Base-by-base conservation (phyloP, 495 filamentous ascomycete genomes). In the Aspergillus coremiiformis region DNA sequence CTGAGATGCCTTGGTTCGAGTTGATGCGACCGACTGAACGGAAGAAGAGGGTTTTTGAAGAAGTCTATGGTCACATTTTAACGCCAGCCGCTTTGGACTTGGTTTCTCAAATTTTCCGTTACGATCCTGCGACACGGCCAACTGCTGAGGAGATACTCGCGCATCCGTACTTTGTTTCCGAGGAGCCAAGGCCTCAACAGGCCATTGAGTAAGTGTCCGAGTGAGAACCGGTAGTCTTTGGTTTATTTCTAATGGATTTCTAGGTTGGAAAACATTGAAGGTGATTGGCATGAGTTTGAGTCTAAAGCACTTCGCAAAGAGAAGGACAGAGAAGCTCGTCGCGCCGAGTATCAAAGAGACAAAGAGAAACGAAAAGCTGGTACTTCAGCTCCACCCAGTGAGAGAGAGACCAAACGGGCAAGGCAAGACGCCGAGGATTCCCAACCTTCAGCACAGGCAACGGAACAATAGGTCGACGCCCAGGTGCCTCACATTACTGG, bases 241-340 rank as follows among this genome's bases (percentile, higher is more conserved):
- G 37, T 45, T 12, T 5, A 20, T 47, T 19, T 41, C 22, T 46
- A 15, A 52, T 48, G 26, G 19, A 9, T 43, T n/a, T 50, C 20
- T 44, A 94, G 89, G 59, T 77, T 99, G 50, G 80, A 85, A 54
- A 78, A 87, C 55, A 78, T 97, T 20, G 80, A 90, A 62, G 94
- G 94, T 35, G 94, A 99, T 58, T 99, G 94, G 94, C 94, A 99
- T 59, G 94, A 99, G 63, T 96, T 96, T 63, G 94, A 99, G 74
- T 94, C 88, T 20, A 99, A 99, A 74, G 90, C 91, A 17, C 76
- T 94, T 14, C 82, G 94, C 35, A 92, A 91, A 57, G 91, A 95
- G 65, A 90, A 86, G 58, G 91, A 95, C 65, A 83, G 83, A 64
- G 90, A 96, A 61, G 84, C 82, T 22, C 76, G 79, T 23, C 81